These are phyloP conservation scores for Floccularia luteovirens DNA, from an alignment of 768 basidiomycete species.

Conservation along the genomic window DNA sequence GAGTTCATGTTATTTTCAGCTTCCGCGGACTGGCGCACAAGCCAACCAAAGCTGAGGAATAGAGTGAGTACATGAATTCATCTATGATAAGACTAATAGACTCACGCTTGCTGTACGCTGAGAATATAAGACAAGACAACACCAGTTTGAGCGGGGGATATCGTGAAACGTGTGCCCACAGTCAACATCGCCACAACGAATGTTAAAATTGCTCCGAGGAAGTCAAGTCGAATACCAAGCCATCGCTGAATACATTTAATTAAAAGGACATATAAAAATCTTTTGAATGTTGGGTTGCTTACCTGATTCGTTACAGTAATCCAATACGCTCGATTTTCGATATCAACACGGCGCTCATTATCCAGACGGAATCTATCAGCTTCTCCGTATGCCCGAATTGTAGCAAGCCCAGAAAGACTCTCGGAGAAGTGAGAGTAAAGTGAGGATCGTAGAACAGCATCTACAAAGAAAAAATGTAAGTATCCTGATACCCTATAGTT, in stretches of 20 bases:
- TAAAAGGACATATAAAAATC: background rate
- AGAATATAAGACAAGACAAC: constrained; percentile 75
- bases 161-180: constrained; percentile 63
- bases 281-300: constrained; percentile 1
- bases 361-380: constrained; percentile 65
- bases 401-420: constrained; percentile 77
- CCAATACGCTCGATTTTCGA: constrained; percentile 90
- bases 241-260: constrained; percentile 42
- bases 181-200: constrained; percentile 77
- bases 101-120: constrained; percentile 62
- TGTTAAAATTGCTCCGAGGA: constrained; percentile 64
- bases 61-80: background rate
- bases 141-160: constrained; percentile 76
- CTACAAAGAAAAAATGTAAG: constrained; percentile 20
- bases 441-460: constrained; percentile 79
- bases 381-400: constrained; percentile 86
- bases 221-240: constrained; percentile 88
- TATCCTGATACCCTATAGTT: constrained; percentile 1
- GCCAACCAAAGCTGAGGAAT: constrained; percentile 55
- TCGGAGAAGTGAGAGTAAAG: constrained; percentile 93
- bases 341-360: constrained; percentile 69
- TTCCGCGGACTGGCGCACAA: constrained; percentile 73
- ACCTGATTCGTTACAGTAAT: constrained; percentile 80
- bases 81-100: constrained; percentile 5
- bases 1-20: constrained; percentile 93